Percentiles rank a stretch among this genome's conserved stretches.
These are phyloP conservation scores for Tolypocladium nubicola DNA, from an alignment of 2,329 filamentous ascomycete species.

Conservation along the genomic window DNA sequence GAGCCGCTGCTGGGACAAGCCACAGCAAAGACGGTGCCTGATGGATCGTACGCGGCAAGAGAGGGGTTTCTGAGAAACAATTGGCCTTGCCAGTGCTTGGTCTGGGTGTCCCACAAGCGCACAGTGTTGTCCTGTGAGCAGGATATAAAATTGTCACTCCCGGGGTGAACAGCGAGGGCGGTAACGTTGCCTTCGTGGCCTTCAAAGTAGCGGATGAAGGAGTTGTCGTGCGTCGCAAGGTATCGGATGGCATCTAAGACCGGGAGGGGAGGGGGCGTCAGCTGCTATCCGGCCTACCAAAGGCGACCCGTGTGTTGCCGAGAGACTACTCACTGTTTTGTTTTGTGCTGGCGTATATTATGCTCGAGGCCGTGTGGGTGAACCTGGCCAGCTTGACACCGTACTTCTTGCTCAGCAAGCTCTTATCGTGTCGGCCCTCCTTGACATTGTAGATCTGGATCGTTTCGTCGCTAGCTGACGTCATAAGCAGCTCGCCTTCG, in stretches of 20 bases:
- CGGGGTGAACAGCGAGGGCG: constrained; percentile 71
- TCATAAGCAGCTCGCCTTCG: constrained; percentile 83
- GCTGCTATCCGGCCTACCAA: background rate
- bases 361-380: constrained; percentile 81
- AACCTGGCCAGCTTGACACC: constrained; percentile 90
- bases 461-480: constrained; percentile 85
- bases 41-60: constrained; percentile 84
- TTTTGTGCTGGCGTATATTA: constrained; percentile 93
- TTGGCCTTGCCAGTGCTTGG: constrained; percentile 68
- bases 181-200: constrained; percentile 83
- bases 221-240: constrained; percentile 88
- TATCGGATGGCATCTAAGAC: constrained; percentile 68
- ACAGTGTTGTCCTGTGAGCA: constrained; percentile 87
- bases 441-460: constrained; percentile 92
- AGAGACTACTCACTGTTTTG: constrained; percentile 57
- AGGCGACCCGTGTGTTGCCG: background rate
- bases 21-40: constrained; percentile 82
- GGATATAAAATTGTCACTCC: constrained; percentile 83
- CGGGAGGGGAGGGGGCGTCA: background rate
- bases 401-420: constrained; percentile 90
- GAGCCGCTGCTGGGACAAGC: constrained; percentile 71
- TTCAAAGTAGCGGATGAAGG: constrained; percentile 91
- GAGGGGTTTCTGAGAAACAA: constrained; percentile 73
- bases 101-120: constrained; percentile 78
- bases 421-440: constrained; percentile 82